Evolutionary conservation across 164 flowering plant genomes (phyloP).

Genomic region (Tetracentron sinense): DNA sequence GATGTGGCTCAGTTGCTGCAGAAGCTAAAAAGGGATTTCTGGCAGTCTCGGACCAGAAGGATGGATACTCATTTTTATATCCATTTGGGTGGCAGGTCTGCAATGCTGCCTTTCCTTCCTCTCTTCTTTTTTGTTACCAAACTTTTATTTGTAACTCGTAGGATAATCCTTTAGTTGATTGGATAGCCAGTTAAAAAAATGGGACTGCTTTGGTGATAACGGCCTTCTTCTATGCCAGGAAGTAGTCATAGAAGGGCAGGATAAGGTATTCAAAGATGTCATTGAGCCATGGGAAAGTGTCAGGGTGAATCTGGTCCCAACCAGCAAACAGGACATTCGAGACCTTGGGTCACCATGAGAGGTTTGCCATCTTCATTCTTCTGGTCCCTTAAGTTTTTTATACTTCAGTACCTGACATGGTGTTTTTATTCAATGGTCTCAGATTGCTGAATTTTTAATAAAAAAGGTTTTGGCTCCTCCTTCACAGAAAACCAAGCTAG

Average conservation of each 20-base stretch:
- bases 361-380: conserved; percentile 38
- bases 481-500: conserved; percentile 74
- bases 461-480: conserved; percentile 81
- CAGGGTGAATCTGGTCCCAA: conserved; percentile 72
- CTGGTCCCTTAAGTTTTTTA: neutral
- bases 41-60: conserved; percentile 68
- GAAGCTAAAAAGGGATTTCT: conserved; percentile 79
- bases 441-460: conserved; percentile 81
- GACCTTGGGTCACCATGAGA: conserved; percentile 87
- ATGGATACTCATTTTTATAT: conserved; percentile 70
- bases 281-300: conserved; percentile 93
- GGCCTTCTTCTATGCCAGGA: conserved; percentile 44
- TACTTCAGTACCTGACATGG: neutral
- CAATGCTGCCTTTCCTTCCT: neutral
- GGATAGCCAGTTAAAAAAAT: neutral
- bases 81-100: conserved; percentile 98
- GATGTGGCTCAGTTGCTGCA: conserved; percentile 96
- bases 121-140: neutral
- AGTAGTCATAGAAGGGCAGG: conserved; percentile 78
- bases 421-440: conserved; percentile 18
- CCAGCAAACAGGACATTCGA: conserved; percentile 61
- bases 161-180: neutral
- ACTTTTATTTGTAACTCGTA: neutral
- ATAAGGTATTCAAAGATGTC: conserved; percentile 93
- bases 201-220: neutral